These are phyloP conservation scores for Garcia nutans DNA, from an alignment of 345 rosid species.

Conservation along the genomic window DNA sequence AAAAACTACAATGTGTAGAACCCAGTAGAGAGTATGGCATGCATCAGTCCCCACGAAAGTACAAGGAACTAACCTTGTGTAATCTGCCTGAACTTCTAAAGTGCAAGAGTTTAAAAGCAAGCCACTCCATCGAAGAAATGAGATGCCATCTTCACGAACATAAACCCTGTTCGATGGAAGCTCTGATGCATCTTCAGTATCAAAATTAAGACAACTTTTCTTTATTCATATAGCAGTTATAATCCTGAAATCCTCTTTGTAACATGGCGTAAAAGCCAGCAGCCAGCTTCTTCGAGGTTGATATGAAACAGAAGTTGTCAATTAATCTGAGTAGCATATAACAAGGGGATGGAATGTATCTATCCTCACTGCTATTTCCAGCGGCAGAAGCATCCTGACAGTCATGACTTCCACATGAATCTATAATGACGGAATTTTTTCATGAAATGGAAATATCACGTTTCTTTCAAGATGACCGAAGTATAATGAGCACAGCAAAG, in stretches of 20 bases:
- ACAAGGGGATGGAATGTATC: conserved; percentile 27
- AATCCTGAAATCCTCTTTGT: conserved; percentile 58
- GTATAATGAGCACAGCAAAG: conserved; percentile 76
- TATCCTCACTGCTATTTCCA: conserved; percentile 18
- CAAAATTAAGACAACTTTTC: conserved; percentile 65
- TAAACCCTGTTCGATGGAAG: conserved; percentile 42
- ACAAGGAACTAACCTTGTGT: conserved; percentile 46
- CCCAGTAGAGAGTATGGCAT: neutral
- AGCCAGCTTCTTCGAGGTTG: conserved; percentile 74
- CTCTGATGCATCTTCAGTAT: conserved; percentile 32
- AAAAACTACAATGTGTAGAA: neutral
- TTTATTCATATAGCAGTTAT: conserved; percentile 79
- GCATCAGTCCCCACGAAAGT: neutral
- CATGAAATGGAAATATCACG: conserved; percentile 63
- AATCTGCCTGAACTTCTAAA: conserved; percentile 84
- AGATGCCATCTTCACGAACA: conserved; percentile 51
- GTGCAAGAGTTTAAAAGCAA: conserved; percentile 63
- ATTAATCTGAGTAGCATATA: conserved; percentile 62
- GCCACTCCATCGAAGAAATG: conserved; percentile 80
- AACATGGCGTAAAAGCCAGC: conserved; percentile 47
- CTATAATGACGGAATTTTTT: conserved; percentile 32
- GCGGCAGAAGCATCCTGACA: conserved; percentile 9
- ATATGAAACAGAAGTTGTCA: conserved; percentile 76
- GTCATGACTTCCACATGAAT: conserved; percentile 15
- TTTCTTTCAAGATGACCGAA: conserved; percentile 73